A percentile compares a stretch with the other conserved stretches of the same genome.
Conservation (phyloP, 2,329 filamentous ascomycete genomes). For the Ascocoryne sarcoides region DNA sequence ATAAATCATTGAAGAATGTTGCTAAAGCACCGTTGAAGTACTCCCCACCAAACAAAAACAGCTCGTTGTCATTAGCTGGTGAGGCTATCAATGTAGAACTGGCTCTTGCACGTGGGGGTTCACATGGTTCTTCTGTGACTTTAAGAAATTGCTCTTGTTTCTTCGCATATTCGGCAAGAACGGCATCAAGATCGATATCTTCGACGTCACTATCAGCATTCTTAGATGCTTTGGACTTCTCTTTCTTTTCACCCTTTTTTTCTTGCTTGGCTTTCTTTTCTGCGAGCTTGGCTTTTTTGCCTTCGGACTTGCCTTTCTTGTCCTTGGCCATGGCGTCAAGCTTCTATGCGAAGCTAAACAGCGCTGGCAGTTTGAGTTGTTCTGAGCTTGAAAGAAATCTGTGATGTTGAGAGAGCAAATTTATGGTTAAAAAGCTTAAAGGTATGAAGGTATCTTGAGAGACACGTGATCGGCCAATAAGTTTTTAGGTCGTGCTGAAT, state of each 20-base stretch:
- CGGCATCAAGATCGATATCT: constrained; percentile 74
- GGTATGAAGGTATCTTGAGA: no score
- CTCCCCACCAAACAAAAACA: constrained; percentile 90
- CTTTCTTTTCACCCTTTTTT: constrained; percentile 83
- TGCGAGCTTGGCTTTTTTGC: constrained; percentile 45
- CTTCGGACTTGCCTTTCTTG: constrained; percentile 38
- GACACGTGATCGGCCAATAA: no score
- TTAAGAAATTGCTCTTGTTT: constrained; percentile 92
- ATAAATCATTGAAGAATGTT: constrained; percentile 57
- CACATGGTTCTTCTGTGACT: constrained; percentile 70
- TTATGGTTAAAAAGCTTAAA: no score
- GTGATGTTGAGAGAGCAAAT: no score
- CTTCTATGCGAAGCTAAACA: no score
- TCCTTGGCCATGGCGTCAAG: constrained; percentile 46
- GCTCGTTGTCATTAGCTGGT: constrained; percentile 75
- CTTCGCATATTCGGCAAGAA: constrained; percentile 86
- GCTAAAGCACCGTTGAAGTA: constrained; percentile 90
- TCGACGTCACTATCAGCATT: constrained; percentile 83
- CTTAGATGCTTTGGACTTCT: constrained; percentile 61
- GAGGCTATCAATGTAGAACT: constrained; percentile 78
- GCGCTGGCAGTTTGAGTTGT: no score
- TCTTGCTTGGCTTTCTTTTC: constrained; percentile 71
- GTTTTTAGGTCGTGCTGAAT: no score
- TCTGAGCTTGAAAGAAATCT: no score
- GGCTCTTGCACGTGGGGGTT: constrained; percentile 68